Evolutionary conservation across 768 basidiomycete genomes (phyloP), one percentile per base, ranked within the genome.

Genomic region (Trametes punicea): DNA sequence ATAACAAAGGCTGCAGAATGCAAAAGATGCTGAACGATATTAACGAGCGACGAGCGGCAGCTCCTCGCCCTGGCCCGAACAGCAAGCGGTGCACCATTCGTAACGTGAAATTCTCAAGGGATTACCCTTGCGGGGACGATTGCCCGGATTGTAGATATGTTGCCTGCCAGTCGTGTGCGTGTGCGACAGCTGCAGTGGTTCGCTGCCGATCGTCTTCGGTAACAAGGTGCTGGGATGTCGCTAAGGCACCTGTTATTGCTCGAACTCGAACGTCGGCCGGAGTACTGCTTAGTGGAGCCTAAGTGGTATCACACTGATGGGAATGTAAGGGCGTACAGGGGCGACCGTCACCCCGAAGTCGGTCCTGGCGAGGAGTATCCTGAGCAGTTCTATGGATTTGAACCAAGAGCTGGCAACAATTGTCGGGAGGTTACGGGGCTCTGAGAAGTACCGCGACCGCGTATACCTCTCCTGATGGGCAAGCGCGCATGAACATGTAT

Each of bases 221-320:
- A 13, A 26, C 21, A 4, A 15, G 6, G 6, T 2, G n/a, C 16
- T n/a, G 29, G 8, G 38, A 11, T 20, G 11, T 40, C 3, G 42
- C n/a, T n/a, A n/a, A 74, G 71, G 73, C 8, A 69, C 71, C 4
- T 73, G 73, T 61, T 69, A 68, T 38, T 72, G 73, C 60, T 56
- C 59, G 10, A 58, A 63, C 26, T 67, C 65, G 6, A 73, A 74
- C 51, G 71, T 74, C 45, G 71, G 71, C 9, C 41, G 60, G 6
- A 49, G 15, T 73, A 74, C 51, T 74, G 71, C 49, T 38, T 45
- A 21, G 62, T 60, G 55, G 66, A 62, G 23, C 70, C 71, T 13
- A 46, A 54, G 30, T 67, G 60, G 57, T 72, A 72, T 48, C 70
- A 73, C 49, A 55, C 57, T 39, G 62, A 68, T 30, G 62, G 62